Base-by-base conservation (phyloP, 345 rosid genomes). In the Citrus maxima region DNA sequence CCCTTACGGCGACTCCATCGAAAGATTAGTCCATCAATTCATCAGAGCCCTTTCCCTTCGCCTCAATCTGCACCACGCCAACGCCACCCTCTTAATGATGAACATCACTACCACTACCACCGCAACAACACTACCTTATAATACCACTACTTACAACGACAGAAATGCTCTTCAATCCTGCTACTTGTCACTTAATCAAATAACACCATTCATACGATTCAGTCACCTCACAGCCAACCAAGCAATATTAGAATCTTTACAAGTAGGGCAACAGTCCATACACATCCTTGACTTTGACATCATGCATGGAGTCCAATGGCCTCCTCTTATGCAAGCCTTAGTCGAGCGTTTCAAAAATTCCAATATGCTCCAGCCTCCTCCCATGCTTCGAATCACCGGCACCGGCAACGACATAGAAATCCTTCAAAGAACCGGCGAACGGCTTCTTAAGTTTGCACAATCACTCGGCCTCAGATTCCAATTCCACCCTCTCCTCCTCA, bases 261-360 rank as follows among this genome's bases (percentile, higher is more conserved):
- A 87, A 71, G 67, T 72, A 70, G 93, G 87, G 67, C 92, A 88
- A 64, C 86, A 85, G 68, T 82, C 87, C 14, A 81, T 92, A 64
- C 99, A 96, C 85, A 93, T 96, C 77, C 84, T 96, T 2, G 99
- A 96, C 79, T 91, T 96, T 69, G 97, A 96, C 81, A 93, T 94
- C 80, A 93, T 95, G 89, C 98, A 96, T 81, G 99, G 99, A 24
- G 92, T 96, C 56, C 99, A 96, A 73, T 96, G 99, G 99, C 99
- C 99, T 12, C 98, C 99, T 6, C 76, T 96, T 60, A 92, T 96
- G 99, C 99, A 96, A 69, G 98, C 98, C 71, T 85, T 96, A 73
- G 94, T 91, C 7, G 98, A 93, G 68, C 88, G 96, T 6, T 80
- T 84, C 27, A 84, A 63, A 79, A 83, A 80, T 54, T 18, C 51